Conservation (phyloP, 2,329 filamentous ascomycete genomes). For the Stemphylium vesicarium region DNA sequence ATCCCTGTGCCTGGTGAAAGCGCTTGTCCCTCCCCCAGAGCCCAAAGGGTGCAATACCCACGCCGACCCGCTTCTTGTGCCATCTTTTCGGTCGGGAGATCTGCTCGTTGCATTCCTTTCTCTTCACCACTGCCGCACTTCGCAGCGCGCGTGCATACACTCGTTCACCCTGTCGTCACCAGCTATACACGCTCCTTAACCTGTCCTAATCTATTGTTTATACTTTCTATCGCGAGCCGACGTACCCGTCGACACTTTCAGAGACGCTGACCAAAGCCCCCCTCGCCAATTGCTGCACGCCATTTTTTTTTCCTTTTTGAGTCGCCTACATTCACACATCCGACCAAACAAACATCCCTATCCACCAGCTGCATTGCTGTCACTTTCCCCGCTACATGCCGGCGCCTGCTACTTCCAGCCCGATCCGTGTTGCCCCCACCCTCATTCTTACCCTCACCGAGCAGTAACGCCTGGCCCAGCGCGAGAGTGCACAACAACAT, state of each 20-base stretch:
- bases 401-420: slow-evolving; percentile 24
- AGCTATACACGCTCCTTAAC: slow-evolving; percentile 35
- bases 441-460: background rate
- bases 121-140: slow-evolving; percentile 24
- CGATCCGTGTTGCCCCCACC: slow-evolving; percentile 10
- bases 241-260: background rate
- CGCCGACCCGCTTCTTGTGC: slow-evolving; percentile 21
- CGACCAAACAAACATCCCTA: background rate
- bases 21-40: slow-evolving; percentile 27
- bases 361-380: background rate
- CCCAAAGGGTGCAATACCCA: slow-evolving; percentile 20
- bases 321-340: slow-evolving; percentile 1
- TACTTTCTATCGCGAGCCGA: slow-evolving; percentile 25
- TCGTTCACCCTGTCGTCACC: slow-evolving; percentile 23
- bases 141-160: slow-evolving; percentile 35
- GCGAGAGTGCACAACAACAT: slow-evolving; percentile 3
- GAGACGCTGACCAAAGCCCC: slow-evolving; percentile 1
- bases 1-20: slow-evolving; percentile 25
- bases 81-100: slow-evolving; percentile 29
- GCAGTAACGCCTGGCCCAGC: slow-evolving; percentile 1
- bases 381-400: slow-evolving; percentile 33
- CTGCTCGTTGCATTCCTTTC: slow-evolving; percentile 28
- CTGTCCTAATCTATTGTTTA: slow-evolving; percentile 27
- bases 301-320: background rate
- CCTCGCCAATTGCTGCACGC: slow-evolving; percentile 6